A percentile compares a stretch with the other conserved stretches of the same genome.
Evolutionary conservation across 2,329 filamentous ascomycete genomes (phyloP).

Genomic region (Microdochium paspali): DNA sequence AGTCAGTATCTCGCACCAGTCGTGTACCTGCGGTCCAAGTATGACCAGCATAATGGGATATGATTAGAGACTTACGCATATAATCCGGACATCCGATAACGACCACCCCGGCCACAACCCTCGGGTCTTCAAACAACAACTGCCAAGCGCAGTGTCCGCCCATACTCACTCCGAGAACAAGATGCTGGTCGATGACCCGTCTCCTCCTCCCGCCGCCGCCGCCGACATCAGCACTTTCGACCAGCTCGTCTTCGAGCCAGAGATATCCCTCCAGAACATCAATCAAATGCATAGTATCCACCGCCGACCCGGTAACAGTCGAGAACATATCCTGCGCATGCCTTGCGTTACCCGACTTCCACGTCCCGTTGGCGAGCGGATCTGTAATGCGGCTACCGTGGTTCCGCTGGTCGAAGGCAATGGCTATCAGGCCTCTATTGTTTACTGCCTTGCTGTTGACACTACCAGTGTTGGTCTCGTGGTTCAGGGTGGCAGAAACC

Average conservation of each 20-base stretch:
- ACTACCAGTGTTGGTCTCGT: constrained; percentile 15
- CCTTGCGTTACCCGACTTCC: constrained; percentile 66
- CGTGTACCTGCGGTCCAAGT: neutral
- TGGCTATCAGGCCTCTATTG: constrained; percentile 59
- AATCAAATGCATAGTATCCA: constrained; percentile 68
- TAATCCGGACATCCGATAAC: constrained; percentile 90
- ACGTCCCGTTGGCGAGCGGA: constrained; percentile 62
- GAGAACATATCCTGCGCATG: constrained; percentile 93
- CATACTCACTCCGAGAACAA: constrained; percentile 74
- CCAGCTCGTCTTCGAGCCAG: neutral
- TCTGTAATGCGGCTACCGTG: constrained; percentile 69
- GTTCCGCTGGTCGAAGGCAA: constrained; percentile 87
- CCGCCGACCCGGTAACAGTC: constrained; percentile 60
- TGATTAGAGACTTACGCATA: constrained; percentile 40
- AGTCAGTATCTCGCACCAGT: too few species aligned
- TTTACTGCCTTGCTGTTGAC: constrained; percentile 7
- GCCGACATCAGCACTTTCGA: constrained; percentile 1
- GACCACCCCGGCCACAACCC: constrained; percentile 68
- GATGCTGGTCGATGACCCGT: constrained; percentile 45
- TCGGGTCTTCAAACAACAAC: constrained; percentile 64
- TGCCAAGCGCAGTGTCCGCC: constrained; percentile 89
- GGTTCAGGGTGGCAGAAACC: constrained; percentile 58
- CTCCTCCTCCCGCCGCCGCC: constrained; percentile 13
- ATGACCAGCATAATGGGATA: neutral
- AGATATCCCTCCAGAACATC: constrained; percentile 71